Base-by-base conservation (phyloP, 2,329 filamentous ascomycete genomes). In the Ophiostoma australiae region DNA sequence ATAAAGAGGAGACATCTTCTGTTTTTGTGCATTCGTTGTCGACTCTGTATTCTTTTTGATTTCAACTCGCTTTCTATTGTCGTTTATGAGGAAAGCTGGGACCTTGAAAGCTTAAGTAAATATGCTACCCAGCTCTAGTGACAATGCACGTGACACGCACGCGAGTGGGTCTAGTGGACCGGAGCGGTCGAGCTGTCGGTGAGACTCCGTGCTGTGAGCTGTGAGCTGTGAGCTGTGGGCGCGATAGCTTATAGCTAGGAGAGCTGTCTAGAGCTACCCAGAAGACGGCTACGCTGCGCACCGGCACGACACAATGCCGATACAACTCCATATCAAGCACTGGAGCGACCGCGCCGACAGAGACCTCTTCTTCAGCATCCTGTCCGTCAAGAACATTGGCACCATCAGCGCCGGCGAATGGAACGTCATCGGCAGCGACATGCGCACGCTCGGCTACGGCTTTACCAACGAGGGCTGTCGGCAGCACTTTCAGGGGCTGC, bases 401-500 rank as follows among this genome's bases (percentile, higher is more conserved):
- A 82, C 88, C 76, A 88, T 89, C 78, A 88, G 85, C 78, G 86
- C 85, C 72, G 79, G 81, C 20, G 86, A 89, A 86, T 89, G 86
- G 86, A 84, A 82, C 37, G 86, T 83, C 55, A 88, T 89, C 75
- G 86, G 86, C 73, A 86, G 86, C 77, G 82, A 86, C 73, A 88
- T 89, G 86, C 82, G 86, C 72, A 78, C 79, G 48, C 76, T 87
- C 71, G 86, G 86, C 70, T 88, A 89, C 75, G 85, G 85, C 78
- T 88, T 89, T 77, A 88, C 86, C 23, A 88, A 89, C 80, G 86
- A 89, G 77, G 86, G 86, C 75, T 88, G 86, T 75, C 85, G 86
- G 86, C 86, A 88, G 80, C 86, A 88, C 75, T 88, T 88, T 71
- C 86, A 88, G 75, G 85, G 86, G 37, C 81, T 89, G 23, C 33